Percentiles rank a stretch among this genome's conserved stretches.
phyloP scores from a whole-genome alignment of 2,329 filamentous ascomycete genomes.

The Mycosphaerella sp. region DNA sequence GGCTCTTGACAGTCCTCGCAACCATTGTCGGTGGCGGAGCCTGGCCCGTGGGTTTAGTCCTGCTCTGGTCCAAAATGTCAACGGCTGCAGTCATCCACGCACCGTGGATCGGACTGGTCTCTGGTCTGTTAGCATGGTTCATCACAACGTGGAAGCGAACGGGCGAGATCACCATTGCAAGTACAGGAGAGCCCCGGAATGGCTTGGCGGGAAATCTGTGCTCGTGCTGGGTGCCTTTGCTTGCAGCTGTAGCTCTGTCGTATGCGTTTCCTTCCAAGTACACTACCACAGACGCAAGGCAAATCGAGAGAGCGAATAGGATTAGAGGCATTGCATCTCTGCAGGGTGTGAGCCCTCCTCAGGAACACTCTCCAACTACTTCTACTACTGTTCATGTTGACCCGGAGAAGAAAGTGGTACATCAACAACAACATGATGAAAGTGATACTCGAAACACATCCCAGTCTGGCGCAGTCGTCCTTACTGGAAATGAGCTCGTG shows the following conservation, averaged over 20 bases:
- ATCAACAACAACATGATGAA: constrained; percentile 6
- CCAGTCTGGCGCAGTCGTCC: not conserved
- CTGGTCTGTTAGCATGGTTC: constrained; percentile 41
- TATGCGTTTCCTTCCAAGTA: constrained; percentile 34
- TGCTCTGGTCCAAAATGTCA: constrained; percentile 44
- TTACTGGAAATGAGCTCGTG: constrained; percentile 36
- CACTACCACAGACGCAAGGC: constrained; percentile 35
- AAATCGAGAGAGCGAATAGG: constrained; percentile 37
- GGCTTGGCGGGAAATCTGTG: constrained; percentile 42
- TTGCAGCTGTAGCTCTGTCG: constrained; percentile 45
- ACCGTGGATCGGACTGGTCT: constrained; percentile 40
- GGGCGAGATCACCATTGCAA: constrained; percentile 38
- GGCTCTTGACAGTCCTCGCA: constrained; percentile 37
- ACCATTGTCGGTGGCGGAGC: constrained; percentile 45
- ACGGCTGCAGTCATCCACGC: constrained; percentile 42
- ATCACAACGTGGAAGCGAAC: constrained; percentile 36
- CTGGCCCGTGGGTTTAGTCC: constrained; percentile 41
- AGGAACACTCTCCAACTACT: not conserved
- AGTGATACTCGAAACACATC: constrained; percentile 24
- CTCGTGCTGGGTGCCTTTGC: constrained; percentile 42
- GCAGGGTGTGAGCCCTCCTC: not conserved
- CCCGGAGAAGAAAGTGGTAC: constrained; percentile 1
- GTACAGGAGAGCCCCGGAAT: constrained; percentile 38
- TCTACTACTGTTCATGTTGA: not conserved
- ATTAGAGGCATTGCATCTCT: constrained; percentile 26